phyloP scores from a whole-genome alignment of 164 flowering plant species.

The Vitis labrusca region DNA sequence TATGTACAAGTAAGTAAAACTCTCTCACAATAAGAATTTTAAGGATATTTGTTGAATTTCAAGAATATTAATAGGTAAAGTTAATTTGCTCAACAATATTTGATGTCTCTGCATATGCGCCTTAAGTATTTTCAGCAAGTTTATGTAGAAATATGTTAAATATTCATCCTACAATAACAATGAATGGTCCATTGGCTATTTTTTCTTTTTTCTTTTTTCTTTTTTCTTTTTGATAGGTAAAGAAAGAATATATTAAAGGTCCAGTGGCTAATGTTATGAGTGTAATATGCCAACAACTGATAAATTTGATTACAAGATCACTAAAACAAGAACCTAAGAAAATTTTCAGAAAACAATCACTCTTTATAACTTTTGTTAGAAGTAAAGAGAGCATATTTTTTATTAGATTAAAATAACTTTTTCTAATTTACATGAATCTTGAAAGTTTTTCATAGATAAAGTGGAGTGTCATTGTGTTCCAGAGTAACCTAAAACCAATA shows the following conservation, averaged over 20 bases:
- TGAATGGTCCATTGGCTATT: constrained; percentile 45
- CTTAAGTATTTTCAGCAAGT: constrained; percentile 98
- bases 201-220: no score
- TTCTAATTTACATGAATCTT: no score
- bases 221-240: no score
- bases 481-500: no score
- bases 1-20: constrained; percentile 88
- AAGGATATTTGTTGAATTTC: constrained; percentile 23
- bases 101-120: constrained; percentile 99
- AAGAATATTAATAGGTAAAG: no score
- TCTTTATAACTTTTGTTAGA: no score
- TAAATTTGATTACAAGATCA: constrained; percentile 87
- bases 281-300: constrained; percentile 97
- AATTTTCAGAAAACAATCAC: no score
- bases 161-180: constrained; percentile 97
- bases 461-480: no score
- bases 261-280: constrained; percentile 90
- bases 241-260: no score
- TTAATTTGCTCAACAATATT: constrained; percentile 93
- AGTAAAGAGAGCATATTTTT: no score
- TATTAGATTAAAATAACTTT: no score
- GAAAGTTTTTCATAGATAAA: no score
- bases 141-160: constrained; percentile 96
- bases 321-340: constrained; percentile 52
- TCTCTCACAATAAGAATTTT: constrained; percentile 97